A percentile compares a stretch with the other conserved stretches of the same genome.
These are phyloP conservation scores for Naganishia onofrii DNA, from an alignment of 768 basidiomycete genomes.

Conservation along the genomic window DNA sequence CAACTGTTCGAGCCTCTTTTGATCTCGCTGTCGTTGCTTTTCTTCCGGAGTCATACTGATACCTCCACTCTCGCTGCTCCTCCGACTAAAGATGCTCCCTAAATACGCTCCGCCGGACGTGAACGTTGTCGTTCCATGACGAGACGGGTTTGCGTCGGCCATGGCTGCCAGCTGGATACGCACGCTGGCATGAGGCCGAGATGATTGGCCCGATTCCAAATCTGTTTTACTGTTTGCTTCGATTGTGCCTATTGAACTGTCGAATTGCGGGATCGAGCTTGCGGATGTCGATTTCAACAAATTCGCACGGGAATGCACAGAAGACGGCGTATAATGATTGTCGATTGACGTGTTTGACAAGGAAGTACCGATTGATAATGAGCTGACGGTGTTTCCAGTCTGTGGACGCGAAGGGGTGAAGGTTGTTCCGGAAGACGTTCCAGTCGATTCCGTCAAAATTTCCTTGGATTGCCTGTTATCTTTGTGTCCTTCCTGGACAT, in stretches of 20 bases:
- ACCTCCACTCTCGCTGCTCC: slow-evolving; percentile 14
- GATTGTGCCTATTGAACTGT: background rate
- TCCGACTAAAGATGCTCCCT: slow-evolving; percentile 6
- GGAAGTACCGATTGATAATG: background rate
- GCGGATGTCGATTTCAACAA: background rate
- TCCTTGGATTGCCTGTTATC: background rate
- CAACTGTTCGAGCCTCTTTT: slow-evolving; percentile 41
- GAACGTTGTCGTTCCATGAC: background rate
- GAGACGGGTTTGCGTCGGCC: background rate
- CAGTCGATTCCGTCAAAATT: background rate
- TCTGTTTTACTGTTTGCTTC: background rate
- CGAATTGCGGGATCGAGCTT: background rate
- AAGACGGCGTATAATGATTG: background rate
- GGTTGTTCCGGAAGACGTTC: background rate
- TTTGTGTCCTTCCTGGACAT: background rate
- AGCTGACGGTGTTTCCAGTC: background rate
- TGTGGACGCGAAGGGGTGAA: background rate
- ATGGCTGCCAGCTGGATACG: background rate
- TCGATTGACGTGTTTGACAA: background rate
- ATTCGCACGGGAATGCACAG: background rate
- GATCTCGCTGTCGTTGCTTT: slow-evolving; percentile 26
- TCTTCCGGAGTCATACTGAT: slow-evolving; percentile 22
- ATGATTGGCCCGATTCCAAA: background rate
- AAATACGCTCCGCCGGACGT: slow-evolving; percentile 1
- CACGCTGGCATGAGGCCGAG: background rate